Evolutionary conservation across 2,329 filamentous ascomycete species (phyloP).

Genomic region (Fusarium protoensiforme): DNA sequence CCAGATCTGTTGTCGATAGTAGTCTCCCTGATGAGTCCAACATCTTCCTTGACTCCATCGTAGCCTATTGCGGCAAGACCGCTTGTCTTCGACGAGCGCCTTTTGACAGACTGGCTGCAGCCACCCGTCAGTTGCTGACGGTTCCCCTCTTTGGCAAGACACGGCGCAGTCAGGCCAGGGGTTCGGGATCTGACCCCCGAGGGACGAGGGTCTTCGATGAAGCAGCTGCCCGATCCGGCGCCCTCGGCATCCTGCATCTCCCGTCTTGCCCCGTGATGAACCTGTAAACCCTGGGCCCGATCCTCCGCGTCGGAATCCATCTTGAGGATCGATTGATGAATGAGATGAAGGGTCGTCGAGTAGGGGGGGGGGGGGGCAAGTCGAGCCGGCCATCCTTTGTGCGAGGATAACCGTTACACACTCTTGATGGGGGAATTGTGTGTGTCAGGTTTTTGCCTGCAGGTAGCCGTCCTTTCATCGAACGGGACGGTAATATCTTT

Average conservation of each 20-base stretch:
- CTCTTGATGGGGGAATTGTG: not conserved
- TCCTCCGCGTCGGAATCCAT: not conserved
- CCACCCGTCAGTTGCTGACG: not conserved
- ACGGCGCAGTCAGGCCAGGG: not conserved
- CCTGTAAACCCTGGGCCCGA: not conserved
- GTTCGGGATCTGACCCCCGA: not conserved
- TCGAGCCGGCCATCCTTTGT: conserved; percentile 15
- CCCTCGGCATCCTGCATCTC: not conserved
- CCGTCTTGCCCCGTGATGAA: not conserved
- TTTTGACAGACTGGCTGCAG: not conserved
- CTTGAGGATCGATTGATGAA: not conserved
- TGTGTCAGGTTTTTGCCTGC: not conserved
- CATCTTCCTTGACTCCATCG: not conserved
- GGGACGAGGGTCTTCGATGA: conserved; percentile 1
- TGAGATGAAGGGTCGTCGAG: not conserved
- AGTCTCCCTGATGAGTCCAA: not conserved
- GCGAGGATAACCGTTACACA: not conserved
- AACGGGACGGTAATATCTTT: not conserved
- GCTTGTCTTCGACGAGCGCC: not conserved
- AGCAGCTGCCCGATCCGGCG: not conserved
- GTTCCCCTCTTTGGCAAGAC: not conserved
- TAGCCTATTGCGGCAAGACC: not conserved
- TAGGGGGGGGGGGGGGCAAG: conserved; percentile 18
- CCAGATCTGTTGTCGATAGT: not conserved
- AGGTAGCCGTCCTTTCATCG: conserved; percentile 4